Conservation (phyloP, 805 yeast genomes). For the Wickerhamomyces hampshirensis region DNA sequence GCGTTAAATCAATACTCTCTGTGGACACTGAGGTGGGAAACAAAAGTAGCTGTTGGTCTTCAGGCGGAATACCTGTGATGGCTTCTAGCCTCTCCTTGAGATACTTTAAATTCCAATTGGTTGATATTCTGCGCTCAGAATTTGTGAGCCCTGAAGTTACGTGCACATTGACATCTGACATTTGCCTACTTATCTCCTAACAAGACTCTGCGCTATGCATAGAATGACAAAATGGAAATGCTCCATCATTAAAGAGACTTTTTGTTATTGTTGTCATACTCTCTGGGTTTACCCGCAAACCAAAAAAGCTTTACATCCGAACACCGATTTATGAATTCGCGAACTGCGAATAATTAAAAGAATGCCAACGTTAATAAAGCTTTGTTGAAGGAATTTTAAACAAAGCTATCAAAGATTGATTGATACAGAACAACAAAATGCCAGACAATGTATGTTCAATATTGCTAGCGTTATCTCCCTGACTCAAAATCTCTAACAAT, state of each 20-base stretch:
- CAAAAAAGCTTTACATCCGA: no score
- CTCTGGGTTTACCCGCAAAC: no score
- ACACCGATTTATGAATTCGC: neutral
- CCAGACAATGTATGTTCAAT: constrained; percentile 5
- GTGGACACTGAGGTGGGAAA: constrained; percentile 32
- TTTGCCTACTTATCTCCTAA: no score
- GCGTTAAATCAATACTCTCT: constrained; percentile 24
- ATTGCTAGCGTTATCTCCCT: no score
- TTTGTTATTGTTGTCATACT: no score
- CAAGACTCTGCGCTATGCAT: no score
- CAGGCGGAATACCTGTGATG: constrained; percentile 71
- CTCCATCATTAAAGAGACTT: no score
- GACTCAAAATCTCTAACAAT: no score
- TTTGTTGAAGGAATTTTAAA: neutral
- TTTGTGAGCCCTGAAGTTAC: constrained; percentile 63
- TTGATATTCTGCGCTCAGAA: constrained; percentile 63
- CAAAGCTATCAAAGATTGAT: neutral
- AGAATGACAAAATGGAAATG: no score
- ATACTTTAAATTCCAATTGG: constrained; percentile 52
- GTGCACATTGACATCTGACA: constrained; percentile 43
- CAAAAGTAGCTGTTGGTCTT: constrained; percentile 44
- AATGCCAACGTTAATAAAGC: neutral
- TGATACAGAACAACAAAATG: constrained; percentile 2
- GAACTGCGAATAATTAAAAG: neutral
- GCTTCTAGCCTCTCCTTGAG: constrained; percentile 54